Evolutionary conservation across 179 eudicot genomes (phyloP), one percentile per base, ranked within the genome.

Genomic region (Beta corolliflora): DNA sequence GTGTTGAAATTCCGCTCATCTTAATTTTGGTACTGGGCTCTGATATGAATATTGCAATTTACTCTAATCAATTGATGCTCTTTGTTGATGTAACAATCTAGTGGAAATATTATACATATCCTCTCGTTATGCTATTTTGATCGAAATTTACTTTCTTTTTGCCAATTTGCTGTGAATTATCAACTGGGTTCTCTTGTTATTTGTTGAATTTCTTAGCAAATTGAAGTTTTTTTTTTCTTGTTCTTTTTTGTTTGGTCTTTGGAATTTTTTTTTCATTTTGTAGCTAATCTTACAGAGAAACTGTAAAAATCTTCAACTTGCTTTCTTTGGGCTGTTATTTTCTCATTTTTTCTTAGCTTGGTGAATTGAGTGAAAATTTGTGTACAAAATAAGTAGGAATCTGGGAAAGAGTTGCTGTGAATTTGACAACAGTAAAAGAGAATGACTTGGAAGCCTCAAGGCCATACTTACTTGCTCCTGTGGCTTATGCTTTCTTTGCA

Each of bases 401-500:
- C 9, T 60, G 52, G 77, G 76, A 56, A n/a, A n/a, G 56, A 31
- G 10, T 19, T 77, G n/a, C 21, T 81, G 79, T 77, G 45, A 55
- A 15, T 53, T 21, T 53, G 46, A 29, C 21, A 58, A 25, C 25
- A 23, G 50, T 53, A 56, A 53, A 71, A 29, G 76, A 54, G 21
- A 41, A 86, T 86, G 88, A 83, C 72, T 81, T 67, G 78, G 68
- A 76, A 73, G 70, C 67, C 21, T 21, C 65, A 7, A 15, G 75
- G 73, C 55, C 69, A 54, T 69, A 41, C 25, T 81, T 12, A 16
- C 29, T 73, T 82, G 78, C n/a, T 85, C 10, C 18, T 67, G 63
- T 81, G 74, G 59, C 74, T 85, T 85, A 75, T 79, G 75, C 70
- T 85, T 78, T 60, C 78, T 4, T 54, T 85, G 77, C 77, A 82